Base-by-base conservation (phyloP, 345 rosid species). In the Salix koriyanagi region DNA sequence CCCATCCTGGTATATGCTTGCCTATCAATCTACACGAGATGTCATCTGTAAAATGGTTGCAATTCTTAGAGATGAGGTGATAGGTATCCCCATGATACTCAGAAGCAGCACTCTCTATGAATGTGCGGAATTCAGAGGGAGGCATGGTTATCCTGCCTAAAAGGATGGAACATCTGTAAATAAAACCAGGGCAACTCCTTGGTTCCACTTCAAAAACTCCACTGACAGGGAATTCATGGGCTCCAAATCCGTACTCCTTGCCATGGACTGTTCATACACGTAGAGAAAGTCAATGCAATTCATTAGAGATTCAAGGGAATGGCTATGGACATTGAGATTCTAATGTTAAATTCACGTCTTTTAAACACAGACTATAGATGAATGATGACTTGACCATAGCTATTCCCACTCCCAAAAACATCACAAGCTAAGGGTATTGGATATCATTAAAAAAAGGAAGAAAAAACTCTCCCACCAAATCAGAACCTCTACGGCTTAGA, bases 121-220 rank as follows among this genome's bases (percentile, higher is more conserved):
- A 91, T 32, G 77, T 75, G 72, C 87, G 87, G 73, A 87, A 88
- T 75, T 88, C 94, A 19, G 84, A 65, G 25, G 81, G 79, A 71
- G 86, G 77, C 89, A 91, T 87, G 60, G 77, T 82, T 75, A 80
- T 71, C 64, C 28, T 41, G 37, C 96, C 94, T 65, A 90, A 28
- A 25, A 75, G 41, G 65, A 91, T 75, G 62, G 96, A 87, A 78
- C 86, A 82, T 81, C 94, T 81, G 79, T 78, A 91, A 62, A 86
- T 81, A 66, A 88, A 91, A 74, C 94, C 96, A 0, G 92, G 96
- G 78, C 96, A 91, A 75, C 75, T 85, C 82, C 44, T 88, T 2
- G 96, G 96, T 71, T 91, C 94, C 72, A 90, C 96, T 81, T 91
- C 96, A 70, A 89, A 91, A 82, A 91, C 92, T 75, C 96, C 96